Evolutionary conservation across 2,329 filamentous ascomycete species (phyloP).

Genomic region (Huntiella decipiens): DNA sequence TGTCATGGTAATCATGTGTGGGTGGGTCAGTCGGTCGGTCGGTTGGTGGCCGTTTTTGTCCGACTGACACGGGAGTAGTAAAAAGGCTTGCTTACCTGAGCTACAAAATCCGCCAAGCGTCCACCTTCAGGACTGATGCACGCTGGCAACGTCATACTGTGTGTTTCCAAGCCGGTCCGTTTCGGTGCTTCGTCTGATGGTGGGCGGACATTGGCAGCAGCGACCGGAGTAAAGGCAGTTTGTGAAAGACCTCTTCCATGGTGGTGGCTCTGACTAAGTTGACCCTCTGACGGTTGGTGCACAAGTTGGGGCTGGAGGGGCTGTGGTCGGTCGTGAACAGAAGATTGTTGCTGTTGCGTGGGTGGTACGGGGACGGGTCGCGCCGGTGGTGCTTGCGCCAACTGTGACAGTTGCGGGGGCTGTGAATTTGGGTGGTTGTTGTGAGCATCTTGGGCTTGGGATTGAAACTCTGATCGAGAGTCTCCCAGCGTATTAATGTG

Average conservation of each 20-base stretch:
- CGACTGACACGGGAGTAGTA: neutral
- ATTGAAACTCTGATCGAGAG: neutral
- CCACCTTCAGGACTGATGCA: constrained; percentile 60
- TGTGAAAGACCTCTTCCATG: constrained; percentile 2
- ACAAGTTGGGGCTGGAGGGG: constrained; percentile 2
- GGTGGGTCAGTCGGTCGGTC: too few relatives aligned
- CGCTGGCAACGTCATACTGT: constrained; percentile 51
- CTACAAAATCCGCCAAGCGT: constrained; percentile 64
- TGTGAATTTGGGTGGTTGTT: neutral
- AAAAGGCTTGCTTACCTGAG: constrained; percentile 39
- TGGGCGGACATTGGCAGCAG: neutral
- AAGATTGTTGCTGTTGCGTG: constrained; percentile 3
- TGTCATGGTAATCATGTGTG: too few relatives aligned
- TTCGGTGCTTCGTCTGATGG: constrained; percentile 4
- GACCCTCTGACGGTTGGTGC: constrained; percentile 3
- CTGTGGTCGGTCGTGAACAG: neutral
- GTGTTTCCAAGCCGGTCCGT: constrained; percentile 27
- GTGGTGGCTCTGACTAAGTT: neutral
- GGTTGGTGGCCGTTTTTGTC: neutral
- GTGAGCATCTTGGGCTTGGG: neutral
- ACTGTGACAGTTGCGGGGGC: neutral
- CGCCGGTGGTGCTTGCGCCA: neutral
- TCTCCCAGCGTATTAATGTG: too few relatives aligned
- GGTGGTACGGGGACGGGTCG: neutral
- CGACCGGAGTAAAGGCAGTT: constrained; percentile 3